Evolutionary conservation across 257 asterid species (phyloP).

Genomic region (Paulownia fortunei): DNA sequence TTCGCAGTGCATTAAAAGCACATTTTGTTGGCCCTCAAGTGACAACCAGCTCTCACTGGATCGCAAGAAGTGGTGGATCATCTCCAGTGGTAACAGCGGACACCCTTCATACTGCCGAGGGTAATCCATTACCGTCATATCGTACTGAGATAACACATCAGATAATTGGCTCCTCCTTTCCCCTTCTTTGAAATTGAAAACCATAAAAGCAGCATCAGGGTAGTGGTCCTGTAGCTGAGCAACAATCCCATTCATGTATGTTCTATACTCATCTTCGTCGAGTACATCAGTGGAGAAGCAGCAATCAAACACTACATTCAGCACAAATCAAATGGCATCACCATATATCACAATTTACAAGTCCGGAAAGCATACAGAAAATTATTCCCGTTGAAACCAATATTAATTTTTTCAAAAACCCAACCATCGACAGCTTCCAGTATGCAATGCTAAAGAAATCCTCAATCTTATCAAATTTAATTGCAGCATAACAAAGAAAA

Average conservation of each 20-base stretch:
- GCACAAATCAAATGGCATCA: constrained; percentile 30
- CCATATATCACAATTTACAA: constrained; percentile 22
- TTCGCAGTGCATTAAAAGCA: constrained; percentile 95
- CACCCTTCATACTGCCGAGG: constrained; percentile 96
- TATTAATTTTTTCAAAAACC: not conserved
- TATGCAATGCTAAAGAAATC: constrained; percentile 4
- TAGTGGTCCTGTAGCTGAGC: constrained; percentile 97
- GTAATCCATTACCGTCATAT: constrained; percentile 99
- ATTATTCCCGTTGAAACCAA: not conserved
- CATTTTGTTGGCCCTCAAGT: constrained; percentile 97
- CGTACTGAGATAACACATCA: constrained; percentile 87
- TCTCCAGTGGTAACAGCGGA: constrained; percentile 87
- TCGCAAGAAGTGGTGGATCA: constrained; percentile 95
- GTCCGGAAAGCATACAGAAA: not conserved
- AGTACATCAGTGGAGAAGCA: constrained; percentile 95
- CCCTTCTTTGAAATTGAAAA: constrained; percentile 94
- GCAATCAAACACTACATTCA: constrained; percentile 89
- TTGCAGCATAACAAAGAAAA: not conserved
- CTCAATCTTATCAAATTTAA: not conserved
- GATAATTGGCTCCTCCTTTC: constrained; percentile 87
- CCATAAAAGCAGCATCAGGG: constrained; percentile 99
- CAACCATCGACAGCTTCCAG: constrained; percentile 22
- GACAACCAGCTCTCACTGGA: constrained; percentile 99
- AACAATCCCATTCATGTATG: constrained; percentile 90
- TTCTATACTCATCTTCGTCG: constrained; percentile 88